Base-by-base conservation (phyloP, 2,329 filamentous ascomycete genomes). In the Mycosphaerella sp. region DNA sequence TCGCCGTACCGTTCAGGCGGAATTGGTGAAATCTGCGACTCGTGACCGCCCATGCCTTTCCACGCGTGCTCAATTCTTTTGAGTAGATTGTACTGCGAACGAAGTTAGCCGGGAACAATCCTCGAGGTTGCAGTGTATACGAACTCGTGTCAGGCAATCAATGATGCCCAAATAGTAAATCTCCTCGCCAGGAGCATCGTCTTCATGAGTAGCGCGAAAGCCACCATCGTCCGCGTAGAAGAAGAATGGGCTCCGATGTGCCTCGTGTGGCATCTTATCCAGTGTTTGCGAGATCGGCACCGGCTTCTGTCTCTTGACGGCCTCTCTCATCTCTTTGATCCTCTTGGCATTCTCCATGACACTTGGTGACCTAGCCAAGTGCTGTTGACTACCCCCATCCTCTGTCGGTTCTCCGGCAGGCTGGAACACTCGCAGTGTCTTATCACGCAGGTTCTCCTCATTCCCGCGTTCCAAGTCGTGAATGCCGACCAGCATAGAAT, bases 141-240 rank as follows among this genome's bases (percentile, higher is more conserved):
- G 82, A 80, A 95, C 90, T 70, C 96, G 89, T 64, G 93, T 98
- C 65, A 98, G 77, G 71, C 93, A 98, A 73, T 98, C 93, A 70
- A 98, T 98, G 64, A 98, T 95, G 36, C 93, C 95, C 6, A 98
- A 82, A 69, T 98, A 98, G 72, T 98, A 98, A 41, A 98, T 90
- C 72, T 95, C 89, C 51, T 96, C 89, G 1, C 86, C 91, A 1
- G 87, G 83, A 12, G 77, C 75, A 59, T 95, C 86, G 71, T 95
- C 84, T 70, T 96, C 90, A 67, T 96, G 90, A 1, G 93, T 97
- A 10, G 93, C 92, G 62, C 85, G 80, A 72, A 96, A 90, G 2
- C 93, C 93, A 46, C 93, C 93, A 67, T 97, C 92, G 62, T 97
- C 92, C 55, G 85, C 83, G 69, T 95, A 96, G 71, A 97, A 98